Percentiles rank a stretch among this genome's conserved stretches.
These are phyloP conservation scores for Jasminum sambac DNA, from an alignment of 257 asterid genomes.

Conservation along the genomic window DNA sequence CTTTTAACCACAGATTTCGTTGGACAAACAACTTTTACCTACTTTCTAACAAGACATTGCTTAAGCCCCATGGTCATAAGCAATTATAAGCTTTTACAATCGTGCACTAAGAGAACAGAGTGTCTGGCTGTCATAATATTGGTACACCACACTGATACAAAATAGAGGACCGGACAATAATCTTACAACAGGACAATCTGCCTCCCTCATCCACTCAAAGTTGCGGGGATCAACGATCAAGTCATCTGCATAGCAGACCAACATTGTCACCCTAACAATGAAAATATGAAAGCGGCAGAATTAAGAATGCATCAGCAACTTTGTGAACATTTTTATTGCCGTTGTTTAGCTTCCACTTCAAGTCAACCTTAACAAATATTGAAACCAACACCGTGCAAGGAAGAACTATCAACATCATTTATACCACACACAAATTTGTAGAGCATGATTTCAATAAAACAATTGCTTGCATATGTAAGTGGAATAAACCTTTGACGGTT, in stretches of 20 bases:
- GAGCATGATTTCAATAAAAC: constrained; percentile 1
- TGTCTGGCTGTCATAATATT: constrained; percentile 15
- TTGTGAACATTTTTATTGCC: constrained; percentile 11
- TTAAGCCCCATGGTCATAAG: too few species aligned
- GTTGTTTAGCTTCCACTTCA: background rate
- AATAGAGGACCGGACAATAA: constrained; percentile 17
- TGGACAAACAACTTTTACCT: too few species aligned
- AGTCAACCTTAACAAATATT: background rate
- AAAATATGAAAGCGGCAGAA: background rate
- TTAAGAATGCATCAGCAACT: background rate
- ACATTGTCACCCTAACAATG: background rate
- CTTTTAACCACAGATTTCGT: too few species aligned
- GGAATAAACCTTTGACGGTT: background rate
- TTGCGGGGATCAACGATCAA: constrained; percentile 97
- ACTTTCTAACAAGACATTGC: too few species aligned
- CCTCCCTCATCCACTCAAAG: constrained; percentile 96
- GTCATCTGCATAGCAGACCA: constrained; percentile 65
- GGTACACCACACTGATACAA: constrained; percentile 5
- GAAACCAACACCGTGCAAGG: constrained; percentile 9
- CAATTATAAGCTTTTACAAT: too few species aligned
- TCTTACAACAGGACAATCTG: constrained; percentile 89
- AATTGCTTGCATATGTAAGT: background rate
- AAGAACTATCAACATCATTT: background rate
- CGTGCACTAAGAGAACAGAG: constrained; percentile 11
- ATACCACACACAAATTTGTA: background rate